These are phyloP conservation scores for Leucoagaricus sp. DNA, from an alignment of 1,284 basidiomycete species.

Conservation along the genomic window DNA sequence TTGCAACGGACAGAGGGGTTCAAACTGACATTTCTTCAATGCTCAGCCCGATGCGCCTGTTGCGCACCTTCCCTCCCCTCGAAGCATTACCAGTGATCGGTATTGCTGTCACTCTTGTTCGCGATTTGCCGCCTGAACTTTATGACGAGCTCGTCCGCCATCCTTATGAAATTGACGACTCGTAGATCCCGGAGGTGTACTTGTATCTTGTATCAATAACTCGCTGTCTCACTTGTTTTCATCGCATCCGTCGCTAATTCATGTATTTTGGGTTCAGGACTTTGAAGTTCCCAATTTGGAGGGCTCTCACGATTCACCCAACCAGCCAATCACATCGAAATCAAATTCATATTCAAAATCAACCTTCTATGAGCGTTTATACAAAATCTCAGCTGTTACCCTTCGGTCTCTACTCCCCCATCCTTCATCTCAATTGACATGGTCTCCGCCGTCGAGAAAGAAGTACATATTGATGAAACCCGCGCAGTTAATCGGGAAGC, in stretches of 20 bases:
- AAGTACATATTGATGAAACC: background rate
- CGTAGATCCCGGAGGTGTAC: constrained; percentile 16
- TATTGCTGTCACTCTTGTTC: constrained; percentile 90
- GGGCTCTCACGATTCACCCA: background rate
- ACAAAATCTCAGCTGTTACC: background rate
- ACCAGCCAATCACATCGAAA: background rate
- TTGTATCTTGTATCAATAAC: background rate
- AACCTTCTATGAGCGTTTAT: background rate
- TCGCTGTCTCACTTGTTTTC: constrained; percentile 1
- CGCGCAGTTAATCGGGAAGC: too few relatives aligned
- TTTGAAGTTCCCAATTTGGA: background rate
- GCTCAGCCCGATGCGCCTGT: constrained; percentile 87
- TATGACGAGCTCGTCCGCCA: constrained; percentile 91
- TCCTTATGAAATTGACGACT: constrained; percentile 67
- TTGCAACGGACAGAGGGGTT: background rate
- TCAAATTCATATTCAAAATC: constrained; percentile 30
- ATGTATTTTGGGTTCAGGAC: background rate
- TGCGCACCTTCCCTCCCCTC: constrained; percentile 93
- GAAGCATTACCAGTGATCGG: constrained; percentile 88
- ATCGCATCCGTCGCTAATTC: background rate
- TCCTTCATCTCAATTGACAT: background rate
- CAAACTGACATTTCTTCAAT: constrained; percentile 8
- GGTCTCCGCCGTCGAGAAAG: background rate
- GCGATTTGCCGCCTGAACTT: constrained; percentile 86
- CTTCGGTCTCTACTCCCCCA: background rate